Base-by-base conservation (phyloP, 352 stramenopile genomes). In the Detonula confervacea region DNA sequence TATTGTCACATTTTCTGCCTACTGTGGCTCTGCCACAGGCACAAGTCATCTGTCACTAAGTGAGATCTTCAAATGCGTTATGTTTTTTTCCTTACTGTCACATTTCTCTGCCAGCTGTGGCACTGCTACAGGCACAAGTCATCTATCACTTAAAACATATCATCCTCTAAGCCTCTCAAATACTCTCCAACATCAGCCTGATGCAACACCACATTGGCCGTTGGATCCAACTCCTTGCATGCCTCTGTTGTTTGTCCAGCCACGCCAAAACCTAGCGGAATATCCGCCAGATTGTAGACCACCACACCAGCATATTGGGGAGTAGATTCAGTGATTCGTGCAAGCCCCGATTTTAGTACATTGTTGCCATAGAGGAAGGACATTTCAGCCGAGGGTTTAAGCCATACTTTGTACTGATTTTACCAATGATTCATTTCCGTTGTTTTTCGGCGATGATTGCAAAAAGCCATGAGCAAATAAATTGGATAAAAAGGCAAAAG, bases 341-440 rank as follows among this genome's bases (percentile, higher is more conserved):
- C 97, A 29, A 99, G 91, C 62, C 97, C 97, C 27, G 94, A 97
- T 91, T 99, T 99, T 69, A 97, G 95, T 11, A 99, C 94, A 88
- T 99, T 97, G 89, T 99, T 99, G 72, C 97, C 97, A 83, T 99
- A 99, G 24, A 99, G 87, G 90, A 99, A 99, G 12, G 93, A 97
- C 97, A 99, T 99, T 92, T 99, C 97, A 72, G 96, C 97, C 87
- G 96, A 98, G 25, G 96, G 96, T 91, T 99, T 99, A 59, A 99
- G 97, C 97, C 97, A 99, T 27, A 99, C 97, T 87, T 99, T 99
- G 95, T 99, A 98, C 92, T 96, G 71, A 44, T 24, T 37, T 56
- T 62, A 62, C 22, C 51, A 76, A 37, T 64, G 27, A 42, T 66
- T 71, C 9, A 77, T n/a, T n/a, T n/a, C n/a, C n/a, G n/a, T n/a